Percentiles rank a stretch among this genome's conserved stretches.
These are phyloP conservation scores for Coemansia umbellata DNA, from an alignment of 192 early-diverging fungal species.

Conservation along the genomic window DNA sequence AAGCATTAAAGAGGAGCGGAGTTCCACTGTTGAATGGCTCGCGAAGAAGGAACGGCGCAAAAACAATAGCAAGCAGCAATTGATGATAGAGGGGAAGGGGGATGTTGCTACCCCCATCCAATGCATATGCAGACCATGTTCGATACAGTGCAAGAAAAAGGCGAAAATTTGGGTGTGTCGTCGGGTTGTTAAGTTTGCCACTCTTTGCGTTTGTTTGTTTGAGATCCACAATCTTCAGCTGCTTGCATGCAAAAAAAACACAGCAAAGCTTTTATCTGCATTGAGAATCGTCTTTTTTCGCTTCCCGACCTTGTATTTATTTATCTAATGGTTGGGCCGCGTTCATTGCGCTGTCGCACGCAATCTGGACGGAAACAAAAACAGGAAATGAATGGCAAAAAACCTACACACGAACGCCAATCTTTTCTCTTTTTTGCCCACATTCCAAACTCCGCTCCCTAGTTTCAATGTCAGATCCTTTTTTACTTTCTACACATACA, in stretches of 20 bases:
- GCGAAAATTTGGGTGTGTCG: too few species aligned
- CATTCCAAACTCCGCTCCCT: constrained; percentile 12
- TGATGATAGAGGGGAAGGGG: background rate
- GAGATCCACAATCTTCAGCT: too few species aligned
- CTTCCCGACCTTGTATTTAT: background rate
- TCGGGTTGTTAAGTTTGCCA: too few species aligned
- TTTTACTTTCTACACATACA: background rate
- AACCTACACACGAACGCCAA: background rate
- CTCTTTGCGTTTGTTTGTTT: too few species aligned
- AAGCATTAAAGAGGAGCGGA: too few species aligned
- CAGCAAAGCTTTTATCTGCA: background rate
- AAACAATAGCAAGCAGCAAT: background rate
- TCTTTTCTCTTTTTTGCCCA: background rate
- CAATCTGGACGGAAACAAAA: background rate
- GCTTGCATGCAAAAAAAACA: background rate
- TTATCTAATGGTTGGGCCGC: background rate
- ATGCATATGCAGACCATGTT: constrained; percentile 27
- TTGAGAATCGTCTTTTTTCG: background rate
- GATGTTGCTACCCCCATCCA: too few species aligned
- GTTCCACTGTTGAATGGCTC: too few species aligned
- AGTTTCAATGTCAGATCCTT: too few species aligned
- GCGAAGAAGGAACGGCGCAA: too few species aligned
- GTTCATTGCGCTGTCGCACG: constrained; percentile 25
- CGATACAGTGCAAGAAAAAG: constrained; percentile 1
- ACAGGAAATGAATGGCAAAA: background rate